Evolutionary conservation across 345 rosid species (phyloP), one percentile per base, ranked within the genome.

Genomic region (Corymbia maculata): DNA sequence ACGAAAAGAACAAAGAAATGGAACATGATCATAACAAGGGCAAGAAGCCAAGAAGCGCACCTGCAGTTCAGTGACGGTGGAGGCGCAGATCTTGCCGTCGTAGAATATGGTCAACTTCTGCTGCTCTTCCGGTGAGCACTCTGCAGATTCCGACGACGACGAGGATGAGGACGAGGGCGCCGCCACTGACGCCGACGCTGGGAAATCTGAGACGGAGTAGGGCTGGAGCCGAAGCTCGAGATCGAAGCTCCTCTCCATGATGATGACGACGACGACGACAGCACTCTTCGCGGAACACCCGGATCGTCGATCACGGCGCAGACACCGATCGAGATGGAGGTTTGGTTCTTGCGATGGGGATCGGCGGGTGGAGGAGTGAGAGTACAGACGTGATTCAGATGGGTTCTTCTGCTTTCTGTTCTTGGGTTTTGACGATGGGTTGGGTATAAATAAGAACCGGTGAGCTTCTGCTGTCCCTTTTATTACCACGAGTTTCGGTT

Each of bases 61-160:
- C 89, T 90, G 89, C 79, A 86, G 61, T 75, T 90, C 90, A 50
- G 90, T 89, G 52, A 87, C 92, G 32, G 86, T 85, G 42, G 47
- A 28, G n/a, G 89, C 89, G 68, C 89, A 88, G 59, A 90, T 64
- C 13, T 88, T 85, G 64, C 92, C 92, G 28, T 89, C 86, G 79
- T 90, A 90, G 89, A 90, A 89, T 70, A 90, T 89, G 42, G 90
- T 89, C 79, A 90, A 36, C 70, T 79, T 89, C 44, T 22, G 89
- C 88, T 85, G 87, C 47, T 84, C 45, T 51, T 51, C 66, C 3
- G 22, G 53, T 28, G 82, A 75, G 82, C 49, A 75, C 82, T 3
- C 49, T 4, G 88, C 59, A 36, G 87, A 75, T 42, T 26, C 82
- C 26, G 49, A 2, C 42, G 55, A 52, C 9, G 87, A 53, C 44